Evolutionary conservation across 75 land plant genomes (phyloP).

Genomic region (Cupressus sempervirens): DNA sequence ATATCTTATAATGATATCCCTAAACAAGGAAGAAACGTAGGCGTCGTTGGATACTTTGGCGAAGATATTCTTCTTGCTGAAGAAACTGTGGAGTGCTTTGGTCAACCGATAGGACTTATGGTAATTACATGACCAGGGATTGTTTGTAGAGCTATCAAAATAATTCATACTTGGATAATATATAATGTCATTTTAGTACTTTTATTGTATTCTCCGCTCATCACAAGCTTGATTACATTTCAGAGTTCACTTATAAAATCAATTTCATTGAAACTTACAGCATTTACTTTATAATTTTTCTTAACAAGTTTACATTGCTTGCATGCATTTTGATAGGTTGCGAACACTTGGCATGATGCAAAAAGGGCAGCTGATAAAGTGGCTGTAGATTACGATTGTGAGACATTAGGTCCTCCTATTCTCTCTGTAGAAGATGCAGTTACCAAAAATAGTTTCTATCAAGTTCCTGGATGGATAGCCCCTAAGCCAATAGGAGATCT

Average conservation of each 20-base stretch:
- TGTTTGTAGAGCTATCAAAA: background rate
- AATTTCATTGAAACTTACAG: background rate
- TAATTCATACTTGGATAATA: background rate
- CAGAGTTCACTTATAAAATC: background rate
- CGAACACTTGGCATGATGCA: conserved; percentile 71
- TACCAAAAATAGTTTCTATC: conserved; percentile 51
- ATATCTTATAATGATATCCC: conserved; percentile 72
- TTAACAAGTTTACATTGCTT: background rate
- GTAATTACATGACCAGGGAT: conserved; percentile 28
- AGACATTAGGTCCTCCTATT: conserved; percentile 60
- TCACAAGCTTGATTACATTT: background rate
- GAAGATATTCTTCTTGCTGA: conserved; percentile 55
- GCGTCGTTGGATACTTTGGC: conserved; percentile 38
- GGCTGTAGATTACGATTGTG: conserved; percentile 57
- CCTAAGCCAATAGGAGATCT: conserved; percentile 57
- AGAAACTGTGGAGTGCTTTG: conserved; percentile 51
- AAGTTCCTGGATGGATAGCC: conserved; percentile 24
- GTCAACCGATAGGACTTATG: conserved; percentile 76
- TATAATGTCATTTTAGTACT: background rate
- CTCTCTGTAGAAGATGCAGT: conserved; percentile 79
- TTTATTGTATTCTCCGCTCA: background rate
- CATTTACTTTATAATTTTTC: background rate
- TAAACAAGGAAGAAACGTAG: conserved; percentile 60
- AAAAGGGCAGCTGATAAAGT: conserved; percentile 57
- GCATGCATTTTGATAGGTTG: conserved; percentile 45